phyloP scores from a whole-genome alignment of 139 green algal species.

The Chlorella vulgaris region DNA sequence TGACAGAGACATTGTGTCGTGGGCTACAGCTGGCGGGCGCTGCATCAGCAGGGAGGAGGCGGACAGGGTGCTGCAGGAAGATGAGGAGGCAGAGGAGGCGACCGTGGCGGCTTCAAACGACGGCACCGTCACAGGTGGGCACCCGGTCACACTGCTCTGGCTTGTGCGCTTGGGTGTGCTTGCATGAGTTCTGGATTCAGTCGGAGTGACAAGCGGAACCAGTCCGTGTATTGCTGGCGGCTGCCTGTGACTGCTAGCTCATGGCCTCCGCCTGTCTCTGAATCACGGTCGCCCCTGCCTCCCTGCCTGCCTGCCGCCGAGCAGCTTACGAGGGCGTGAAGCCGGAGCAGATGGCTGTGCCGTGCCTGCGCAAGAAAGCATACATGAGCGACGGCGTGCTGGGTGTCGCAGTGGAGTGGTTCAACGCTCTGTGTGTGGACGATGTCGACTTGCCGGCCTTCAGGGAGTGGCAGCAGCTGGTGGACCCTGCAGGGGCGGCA shows the following conservation, averaged over 20 bases:
- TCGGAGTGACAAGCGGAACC: no score
- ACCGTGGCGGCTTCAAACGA: constrained; percentile 42
- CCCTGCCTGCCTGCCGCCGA: not conserved
- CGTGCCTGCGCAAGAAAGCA: constrained; percentile 48
- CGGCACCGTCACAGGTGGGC: constrained; percentile 19
- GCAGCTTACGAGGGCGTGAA: constrained; percentile 40
- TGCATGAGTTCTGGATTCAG: no score
- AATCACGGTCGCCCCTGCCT: no score
- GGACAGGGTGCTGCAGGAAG: constrained; percentile 29
- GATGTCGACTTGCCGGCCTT: constrained; percentile 38
- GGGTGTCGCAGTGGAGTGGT: constrained; percentile 39
- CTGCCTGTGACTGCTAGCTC: no score
- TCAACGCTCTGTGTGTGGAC: constrained; percentile 43
- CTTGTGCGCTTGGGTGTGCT: no score
- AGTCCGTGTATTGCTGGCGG: no score
- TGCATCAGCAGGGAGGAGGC: constrained; percentile 49
- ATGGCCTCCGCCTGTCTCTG: no score
- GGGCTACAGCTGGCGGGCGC: constrained; percentile 41
- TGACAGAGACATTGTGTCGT: constrained; percentile 51
- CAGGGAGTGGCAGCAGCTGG: constrained; percentile 7
- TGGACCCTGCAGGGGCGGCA: not conserved
- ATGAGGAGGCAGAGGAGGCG: constrained; percentile 38
- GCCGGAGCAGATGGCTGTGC: not conserved
- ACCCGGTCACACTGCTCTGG: no score
- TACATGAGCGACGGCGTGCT: constrained; percentile 15